Percentiles rank a stretch among this genome's conserved stretches.
These are phyloP conservation scores for Astragalus glycyphyllos DNA, from an alignment of 306 rosid species.

Conservation along the genomic window DNA sequence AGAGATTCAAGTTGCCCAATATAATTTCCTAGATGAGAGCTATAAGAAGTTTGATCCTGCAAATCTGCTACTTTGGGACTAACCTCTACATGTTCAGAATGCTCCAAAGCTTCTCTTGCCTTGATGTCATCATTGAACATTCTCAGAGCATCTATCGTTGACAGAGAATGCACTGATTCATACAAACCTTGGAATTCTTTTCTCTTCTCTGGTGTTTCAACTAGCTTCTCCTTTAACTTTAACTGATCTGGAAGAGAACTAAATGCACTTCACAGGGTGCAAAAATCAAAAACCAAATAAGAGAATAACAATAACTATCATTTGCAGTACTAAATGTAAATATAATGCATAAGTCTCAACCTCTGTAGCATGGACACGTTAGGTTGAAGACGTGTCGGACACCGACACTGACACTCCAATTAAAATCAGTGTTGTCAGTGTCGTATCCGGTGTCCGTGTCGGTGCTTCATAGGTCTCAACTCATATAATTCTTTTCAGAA, in stretches of 20 bases:
- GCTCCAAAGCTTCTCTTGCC: constrained; percentile 45
- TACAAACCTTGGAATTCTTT: constrained; percentile 49
- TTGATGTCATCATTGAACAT: constrained; percentile 56
- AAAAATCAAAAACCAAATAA: constrained; percentile 27
- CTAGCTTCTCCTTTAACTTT: constrained; percentile 50
- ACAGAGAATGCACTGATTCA: constrained; percentile 64
- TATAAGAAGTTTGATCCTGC: constrained; percentile 44
- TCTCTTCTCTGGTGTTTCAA: constrained; percentile 56
- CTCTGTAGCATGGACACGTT: no score
- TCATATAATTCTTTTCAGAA: neutral
- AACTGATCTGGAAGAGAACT: constrained; percentile 68
- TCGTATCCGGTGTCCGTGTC: no score
- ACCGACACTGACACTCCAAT: no score
- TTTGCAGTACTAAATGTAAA: neutral
- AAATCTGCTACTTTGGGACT: constrained; percentile 31
- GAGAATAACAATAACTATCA: neutral
- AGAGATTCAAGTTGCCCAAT: constrained; percentile 54
- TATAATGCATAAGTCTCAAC: constrained; percentile 2
- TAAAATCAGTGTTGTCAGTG: no score
- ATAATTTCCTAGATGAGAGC: constrained; percentile 46
- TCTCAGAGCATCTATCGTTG: constrained; percentile 67
- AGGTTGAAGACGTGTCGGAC: no score
- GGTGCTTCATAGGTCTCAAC: neutral
- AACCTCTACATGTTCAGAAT: constrained; percentile 40
- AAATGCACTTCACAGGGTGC: constrained; percentile 56